phyloP scores from a whole-genome alignment of 768 basidiomycete species.

The Phaffia tasmanica region DNA sequence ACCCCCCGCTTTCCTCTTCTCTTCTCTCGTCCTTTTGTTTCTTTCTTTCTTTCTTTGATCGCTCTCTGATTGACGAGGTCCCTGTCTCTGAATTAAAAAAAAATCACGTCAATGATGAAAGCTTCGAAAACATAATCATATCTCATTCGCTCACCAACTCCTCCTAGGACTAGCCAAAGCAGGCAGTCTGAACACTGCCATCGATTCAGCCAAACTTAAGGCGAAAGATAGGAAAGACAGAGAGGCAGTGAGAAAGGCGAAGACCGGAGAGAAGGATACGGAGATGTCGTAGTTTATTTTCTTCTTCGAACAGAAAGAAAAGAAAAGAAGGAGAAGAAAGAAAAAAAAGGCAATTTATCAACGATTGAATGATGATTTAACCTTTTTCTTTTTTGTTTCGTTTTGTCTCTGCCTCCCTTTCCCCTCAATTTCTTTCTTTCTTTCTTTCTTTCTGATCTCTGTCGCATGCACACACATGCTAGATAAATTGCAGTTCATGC shows the following conservation, averaged over 20 bases:
- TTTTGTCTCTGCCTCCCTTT: no score
- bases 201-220: constrained; percentile 14
- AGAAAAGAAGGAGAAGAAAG: no score
- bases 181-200: neutral
- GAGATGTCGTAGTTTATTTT: constrained; percentile 11
- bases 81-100: neutral
- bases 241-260: constrained; percentile 2
- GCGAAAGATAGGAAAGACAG: constrained; percentile 7
- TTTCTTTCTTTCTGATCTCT: no score
- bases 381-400: no score
- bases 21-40: neutral
- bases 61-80: neutral
- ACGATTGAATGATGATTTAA: no score
- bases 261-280: neutral
- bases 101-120: neutral
- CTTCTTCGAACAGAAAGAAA: neutral
- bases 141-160: constrained; percentile 9
- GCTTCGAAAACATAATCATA: constrained; percentile 16
- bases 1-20: neutral
- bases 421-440: no score
- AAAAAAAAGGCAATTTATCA: no score
- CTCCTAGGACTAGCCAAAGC: constrained; percentile 13
- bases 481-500: no score
- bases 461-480: no score
- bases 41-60: neutral